Evolutionary conservation across 257 asterid genomes (phyloP).

Genomic region (Nicotiana noctiflora): DNA sequence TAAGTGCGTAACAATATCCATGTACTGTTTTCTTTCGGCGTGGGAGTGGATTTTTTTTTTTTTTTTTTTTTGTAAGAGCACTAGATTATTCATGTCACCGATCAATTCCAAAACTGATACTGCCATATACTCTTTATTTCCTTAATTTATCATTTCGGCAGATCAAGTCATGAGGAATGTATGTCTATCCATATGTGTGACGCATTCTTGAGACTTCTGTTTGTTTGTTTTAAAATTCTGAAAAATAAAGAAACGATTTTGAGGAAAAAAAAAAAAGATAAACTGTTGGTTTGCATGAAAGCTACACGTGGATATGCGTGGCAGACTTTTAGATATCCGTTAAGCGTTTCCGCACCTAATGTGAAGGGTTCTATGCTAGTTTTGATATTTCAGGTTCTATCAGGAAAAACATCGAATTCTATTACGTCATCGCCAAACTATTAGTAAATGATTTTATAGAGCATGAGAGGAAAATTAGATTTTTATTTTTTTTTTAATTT

Average conservation of each 20-base stretch:
- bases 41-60: not conserved
- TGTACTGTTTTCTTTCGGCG: not conserved
- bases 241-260: not conserved
- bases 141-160: not conserved
- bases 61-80: no score
- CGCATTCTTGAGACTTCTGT: not conserved
- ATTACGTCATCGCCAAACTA: not conserved
- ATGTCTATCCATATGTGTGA: not conserved
- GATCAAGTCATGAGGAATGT: not conserved
- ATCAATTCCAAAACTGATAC: not conserved
- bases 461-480: not conserved
- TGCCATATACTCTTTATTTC: no score
- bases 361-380: not conserved
- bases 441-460: no score
- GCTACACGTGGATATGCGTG: not conserved
- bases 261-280: not conserved
- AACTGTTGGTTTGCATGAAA: not conserved
- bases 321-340: not conserved
- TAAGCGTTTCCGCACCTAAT: not conserved
- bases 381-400: no score
- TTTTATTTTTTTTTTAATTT: no score
- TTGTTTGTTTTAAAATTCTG: not conserved
- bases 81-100: not conserved
- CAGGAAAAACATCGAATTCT: no score
- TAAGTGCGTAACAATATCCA: not conserved